Conservation (phyloP, 441 rosid species). For the Populus trichocarpa region DNA sequence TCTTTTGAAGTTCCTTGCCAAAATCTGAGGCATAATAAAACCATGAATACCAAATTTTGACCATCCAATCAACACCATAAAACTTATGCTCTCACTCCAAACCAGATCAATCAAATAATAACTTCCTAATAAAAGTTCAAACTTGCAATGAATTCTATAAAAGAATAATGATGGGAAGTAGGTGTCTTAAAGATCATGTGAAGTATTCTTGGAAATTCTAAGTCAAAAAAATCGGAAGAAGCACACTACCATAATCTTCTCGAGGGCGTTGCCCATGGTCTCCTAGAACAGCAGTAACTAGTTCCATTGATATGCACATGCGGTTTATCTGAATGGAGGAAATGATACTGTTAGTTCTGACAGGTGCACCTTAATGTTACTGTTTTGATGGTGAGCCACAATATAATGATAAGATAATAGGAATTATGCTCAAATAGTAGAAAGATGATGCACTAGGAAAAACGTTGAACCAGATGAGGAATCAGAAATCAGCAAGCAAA, state of each 20-base stretch:
- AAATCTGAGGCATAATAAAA: not conserved
- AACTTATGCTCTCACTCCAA: not conserved
- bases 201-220: not conserved
- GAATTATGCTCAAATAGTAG: conserved; percentile 6
- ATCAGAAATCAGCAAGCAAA: not conserved
- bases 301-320: conserved; percentile 95
- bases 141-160: not conserved
- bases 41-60: not conserved
- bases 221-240: conserved; percentile 7
- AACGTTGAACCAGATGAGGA: not conserved
- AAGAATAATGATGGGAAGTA: not conserved
- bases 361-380: not conserved
- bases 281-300: conserved; percentile 97
- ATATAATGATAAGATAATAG: not conserved
- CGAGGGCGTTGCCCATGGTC: conserved; percentile 95
- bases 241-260: conserved; percentile 73
- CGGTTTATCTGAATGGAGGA: conserved; percentile 51
- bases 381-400: not conserved
- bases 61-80: not conserved
- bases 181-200: not conserved
- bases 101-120: not conserved
- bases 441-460: not conserved
- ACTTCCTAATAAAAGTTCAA: not conserved
- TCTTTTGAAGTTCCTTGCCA: not conserved
- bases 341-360: not conserved